Evolutionary conservation across 2,329 filamentous ascomycete genomes (phyloP), one percentile per base, ranked within the genome.

Genomic region (Monilinia fructigena): DNA sequence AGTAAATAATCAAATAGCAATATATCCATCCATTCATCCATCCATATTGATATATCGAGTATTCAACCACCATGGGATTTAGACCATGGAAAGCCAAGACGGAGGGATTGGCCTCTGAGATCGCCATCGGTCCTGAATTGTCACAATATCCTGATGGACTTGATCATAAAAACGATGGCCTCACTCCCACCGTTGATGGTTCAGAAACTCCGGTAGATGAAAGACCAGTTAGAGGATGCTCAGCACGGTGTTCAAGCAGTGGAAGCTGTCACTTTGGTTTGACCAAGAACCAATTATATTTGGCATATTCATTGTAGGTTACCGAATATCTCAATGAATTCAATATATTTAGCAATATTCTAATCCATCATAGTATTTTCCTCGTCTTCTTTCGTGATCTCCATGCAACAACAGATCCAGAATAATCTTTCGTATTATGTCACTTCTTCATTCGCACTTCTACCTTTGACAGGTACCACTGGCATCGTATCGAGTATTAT

Each of bases 351-450:
- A 52, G 14, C n/a, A 8, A 20, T 18, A 31, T 48, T 48, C 50
- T 47, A 52, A 55, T 28, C 40, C 3, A 8, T 18, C 26, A 23
- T 48, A 74, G 72, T 50, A 64, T 73, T 47, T 72, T 73, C 55
- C 38, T 73, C 16, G 70, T 74, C 48, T 74, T 74, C 69, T 73
- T 73, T 74, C 63, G 66, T 73, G 6, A 60, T 73, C n/a, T 71
- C 71, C 2, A 68, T 74, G 69, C 69, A 73, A 40, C 70, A 74
- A 42, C 71, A 73, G 48, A 72, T 70, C 23, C 70, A 73, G 40
- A 65, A 62, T 47, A 68, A 69, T 40, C 47, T 72, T 4, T 58
- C 35, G 31, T 48, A 55, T 26, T 75, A 74, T 60, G 74, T 74
- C 8, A 74, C 72, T 8, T 70, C 68, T 11, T 68, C 68, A 7